These are phyloP conservation scores for Leptographium flavum DNA, from an alignment of 2,329 filamentous ascomycete species.

Conservation along the genomic window DNA sequence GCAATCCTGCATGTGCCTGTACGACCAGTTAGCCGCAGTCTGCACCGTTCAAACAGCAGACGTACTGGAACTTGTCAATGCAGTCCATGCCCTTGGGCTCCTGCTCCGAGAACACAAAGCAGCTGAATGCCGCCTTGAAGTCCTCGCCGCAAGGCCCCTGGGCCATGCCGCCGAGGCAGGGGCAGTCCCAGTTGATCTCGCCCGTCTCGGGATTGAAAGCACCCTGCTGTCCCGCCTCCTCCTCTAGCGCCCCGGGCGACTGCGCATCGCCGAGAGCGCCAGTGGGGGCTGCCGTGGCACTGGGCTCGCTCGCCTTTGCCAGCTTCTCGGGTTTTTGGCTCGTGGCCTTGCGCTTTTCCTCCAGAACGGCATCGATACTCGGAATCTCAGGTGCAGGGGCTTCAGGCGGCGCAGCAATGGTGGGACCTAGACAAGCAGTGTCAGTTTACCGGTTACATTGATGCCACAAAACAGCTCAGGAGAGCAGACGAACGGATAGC, in stretches of 20 bases:
- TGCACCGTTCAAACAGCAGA: conserved; percentile 11
- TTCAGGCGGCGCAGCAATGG: conserved; percentile 28
- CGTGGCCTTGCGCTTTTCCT: conserved; percentile 43
- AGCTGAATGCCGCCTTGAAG: conserved; percentile 93
- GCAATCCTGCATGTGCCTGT: conserved; percentile 90
- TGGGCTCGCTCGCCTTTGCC: conserved; percentile 8
- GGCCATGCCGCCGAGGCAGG: conserved; percentile 93
- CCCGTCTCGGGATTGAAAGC: conserved; percentile 97
- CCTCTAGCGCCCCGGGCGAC: conserved; percentile 47
- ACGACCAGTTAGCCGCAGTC: conserved; percentile 6
- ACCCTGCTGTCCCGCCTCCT: conserved; percentile 73
- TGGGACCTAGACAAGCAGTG: conserved; percentile 16
- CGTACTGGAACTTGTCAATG: conserved; percentile 93
- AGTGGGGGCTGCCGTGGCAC: conserved; percentile 9
- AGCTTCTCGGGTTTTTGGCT: conserved; percentile 5
- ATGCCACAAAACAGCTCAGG: conserved; percentile 4
- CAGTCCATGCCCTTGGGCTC: conserved; percentile 97
- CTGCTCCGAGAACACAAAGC: conserved; percentile 88
- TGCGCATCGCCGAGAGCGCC: conserved; percentile 8
- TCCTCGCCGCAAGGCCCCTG: conserved; percentile 89
- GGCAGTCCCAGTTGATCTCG: conserved; percentile 99
- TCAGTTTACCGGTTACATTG: neutral
- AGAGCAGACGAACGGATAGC: conserved; percentile 46
- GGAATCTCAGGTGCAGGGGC: conserved; percentile 43
- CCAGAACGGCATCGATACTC: conserved; percentile 53